Evolutionary conservation across 2,329 filamentous ascomycete genomes (phyloP).

Genomic region (Fusarium protoensiforme): DNA sequence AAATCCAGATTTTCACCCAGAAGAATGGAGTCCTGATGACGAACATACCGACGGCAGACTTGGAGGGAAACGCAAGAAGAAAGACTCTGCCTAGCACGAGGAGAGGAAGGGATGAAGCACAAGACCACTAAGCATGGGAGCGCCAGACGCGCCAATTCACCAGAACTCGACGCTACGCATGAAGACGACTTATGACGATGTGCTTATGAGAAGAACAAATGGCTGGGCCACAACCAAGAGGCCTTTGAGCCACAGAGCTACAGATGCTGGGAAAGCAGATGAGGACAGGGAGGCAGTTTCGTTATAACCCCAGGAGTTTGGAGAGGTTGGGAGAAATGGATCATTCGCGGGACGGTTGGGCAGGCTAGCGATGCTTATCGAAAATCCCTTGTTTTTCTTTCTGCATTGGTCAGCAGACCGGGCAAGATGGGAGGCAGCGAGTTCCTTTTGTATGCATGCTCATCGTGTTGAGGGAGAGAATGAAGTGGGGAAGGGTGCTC

Average conservation of each 20-base stretch:
- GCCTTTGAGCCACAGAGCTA: not conserved
- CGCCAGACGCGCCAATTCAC: conserved; percentile 1
- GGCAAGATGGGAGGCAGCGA: conserved; percentile 21
- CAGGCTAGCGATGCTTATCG: conserved; percentile 38
- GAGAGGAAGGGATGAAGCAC: not conserved
- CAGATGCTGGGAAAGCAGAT: not conserved
- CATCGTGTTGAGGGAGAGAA: conserved; percentile 3
- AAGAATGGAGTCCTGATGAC: conserved; percentile 57
- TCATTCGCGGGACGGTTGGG: conserved; percentile 30
- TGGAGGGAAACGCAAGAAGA: conserved; percentile 42
- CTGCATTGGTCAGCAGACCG: conserved; percentile 31
- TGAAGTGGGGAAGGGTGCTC: not conserved
- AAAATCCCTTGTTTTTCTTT: conserved; percentile 34
- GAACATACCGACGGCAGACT: conserved; percentile 47
- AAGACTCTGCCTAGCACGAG: conserved; percentile 24
- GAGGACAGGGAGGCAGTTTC: conserved; percentile 11
- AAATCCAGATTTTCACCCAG: conserved; percentile 65
- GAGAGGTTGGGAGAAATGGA: conserved; percentile 18
- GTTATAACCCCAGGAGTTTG: conserved; percentile 20
- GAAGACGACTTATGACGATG: conserved; percentile 16
- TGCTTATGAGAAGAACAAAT: not conserved
- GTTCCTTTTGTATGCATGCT: conserved; percentile 32
- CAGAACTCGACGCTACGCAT: conserved; percentile 2
- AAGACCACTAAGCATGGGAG: not conserved
- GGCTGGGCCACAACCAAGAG: not conserved